Conservation (phyloP, 257 asterid genomes). For the Leonotis leonurus region DNA sequence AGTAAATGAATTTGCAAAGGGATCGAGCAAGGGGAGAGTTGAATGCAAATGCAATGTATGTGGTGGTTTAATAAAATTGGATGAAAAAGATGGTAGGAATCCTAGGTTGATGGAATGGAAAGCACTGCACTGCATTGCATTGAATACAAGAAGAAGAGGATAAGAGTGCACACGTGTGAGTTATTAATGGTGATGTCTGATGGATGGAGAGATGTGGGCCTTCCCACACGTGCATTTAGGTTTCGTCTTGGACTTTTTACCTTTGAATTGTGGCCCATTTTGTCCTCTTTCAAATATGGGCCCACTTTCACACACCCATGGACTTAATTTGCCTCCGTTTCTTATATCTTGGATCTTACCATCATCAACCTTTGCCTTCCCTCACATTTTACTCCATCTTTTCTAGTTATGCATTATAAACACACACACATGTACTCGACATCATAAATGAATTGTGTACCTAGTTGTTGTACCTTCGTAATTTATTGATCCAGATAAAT, state of each 20-base stretch:
- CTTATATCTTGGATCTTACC: neutral
- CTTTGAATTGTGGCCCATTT: constrained; percentile 25
- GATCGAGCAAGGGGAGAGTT: too few relatives aligned
- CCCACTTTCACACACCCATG: constrained; percentile 9
- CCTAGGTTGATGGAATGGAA: constrained; percentile 25
- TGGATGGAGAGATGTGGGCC: constrained; percentile 35
- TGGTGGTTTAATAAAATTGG: neutral
- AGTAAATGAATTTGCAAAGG: too few relatives aligned
- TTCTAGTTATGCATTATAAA: too few relatives aligned
- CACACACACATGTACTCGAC: too few relatives aligned
- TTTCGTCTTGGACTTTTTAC: constrained; percentile 27
- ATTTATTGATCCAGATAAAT: too few relatives aligned
- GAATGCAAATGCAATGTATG: too few relatives aligned
- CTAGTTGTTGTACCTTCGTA: too few relatives aligned
- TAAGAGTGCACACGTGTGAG: constrained; percentile 35
- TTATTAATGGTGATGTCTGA: constrained; percentile 25
- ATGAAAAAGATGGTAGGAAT: constrained; percentile 15
- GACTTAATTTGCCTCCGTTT: neutral
- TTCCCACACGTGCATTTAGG: constrained; percentile 42
- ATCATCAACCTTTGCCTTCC: neutral
- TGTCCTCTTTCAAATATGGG: neutral
- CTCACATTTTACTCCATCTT: neutral
- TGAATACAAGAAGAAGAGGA: neutral
- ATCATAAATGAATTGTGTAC: too few relatives aligned
- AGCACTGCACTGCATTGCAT: neutral